Conservation (phyloP, 1,139 yeast species). For the Keqinozyma sinolaborantium region DNA sequence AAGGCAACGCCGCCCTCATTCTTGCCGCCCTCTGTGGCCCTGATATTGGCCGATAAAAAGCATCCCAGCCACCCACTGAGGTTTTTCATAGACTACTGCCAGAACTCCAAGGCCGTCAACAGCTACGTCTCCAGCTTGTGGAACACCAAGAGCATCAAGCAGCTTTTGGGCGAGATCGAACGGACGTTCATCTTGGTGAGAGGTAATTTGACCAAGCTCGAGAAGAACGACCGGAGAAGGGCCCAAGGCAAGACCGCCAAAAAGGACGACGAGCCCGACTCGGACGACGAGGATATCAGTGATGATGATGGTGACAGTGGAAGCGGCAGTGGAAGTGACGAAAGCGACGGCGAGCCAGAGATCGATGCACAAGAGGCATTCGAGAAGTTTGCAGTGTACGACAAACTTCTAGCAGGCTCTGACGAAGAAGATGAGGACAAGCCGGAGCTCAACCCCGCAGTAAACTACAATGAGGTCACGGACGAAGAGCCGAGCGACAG, state of each 20-base stretch:
- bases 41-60: slow-evolving; percentile 24
- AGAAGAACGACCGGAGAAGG: slow-evolving; percentile 27
- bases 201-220: slow-evolving; percentile 52
- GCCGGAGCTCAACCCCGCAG: slow-evolving; percentile 31
- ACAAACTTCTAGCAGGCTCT: slow-evolving; percentile 51
- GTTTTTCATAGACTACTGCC: slow-evolving; percentile 46
- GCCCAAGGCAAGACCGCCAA: slow-evolving; percentile 20
- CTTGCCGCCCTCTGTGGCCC: slow-evolving; percentile 21
- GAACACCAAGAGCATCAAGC: slow-evolving; percentile 53
- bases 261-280: slow-evolving; percentile 14
- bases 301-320: slow-evolving; percentile 15
- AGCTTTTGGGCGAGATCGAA: slow-evolving; percentile 46
- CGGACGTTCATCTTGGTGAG: slow-evolving; percentile 57
- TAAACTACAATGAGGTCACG: slow-evolving; percentile 58
- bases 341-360: slow-evolving; percentile 11
- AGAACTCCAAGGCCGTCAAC: slow-evolving; percentile 37
- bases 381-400: slow-evolving; percentile 44
- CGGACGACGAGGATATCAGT: slow-evolving; percentile 17
- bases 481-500: slow-evolving; percentile 56
- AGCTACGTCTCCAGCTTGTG: slow-evolving; percentile 54
- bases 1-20: slow-evolving; percentile 30
- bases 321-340: slow-evolving; percentile 14
- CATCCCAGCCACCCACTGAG: slow-evolving; percentile 39
- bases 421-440: slow-evolving; percentile 43
- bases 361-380: slow-evolving; percentile 14